Base-by-base conservation (phyloP, 116 monocot genomes). In the Zostera marina region DNA sequence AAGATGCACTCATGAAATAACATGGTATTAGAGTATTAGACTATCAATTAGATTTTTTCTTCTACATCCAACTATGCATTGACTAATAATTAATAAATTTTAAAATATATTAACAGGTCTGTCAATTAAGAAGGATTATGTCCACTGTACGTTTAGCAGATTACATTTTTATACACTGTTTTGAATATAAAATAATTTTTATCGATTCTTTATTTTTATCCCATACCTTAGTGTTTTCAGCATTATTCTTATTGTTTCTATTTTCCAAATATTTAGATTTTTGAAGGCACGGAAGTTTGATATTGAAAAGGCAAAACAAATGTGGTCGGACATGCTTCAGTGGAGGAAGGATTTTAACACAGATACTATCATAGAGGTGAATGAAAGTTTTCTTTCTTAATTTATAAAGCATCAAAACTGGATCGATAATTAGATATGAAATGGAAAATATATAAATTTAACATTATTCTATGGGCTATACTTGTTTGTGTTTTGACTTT, bases 311-410 rank as follows among this genome's bases (percentile, higher is more conserved):
- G 71, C 90, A 57, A 90, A 85, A 63, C 81, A 79, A 39, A 90
- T 90, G 90, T 90, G 90, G 90, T 72, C 72, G 55, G 90, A 90
- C 54, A 90, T 90, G 90, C 81, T 90, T 62, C 81, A 84, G 40
- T 90, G 90, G 90, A 78, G 90, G 65, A 90, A 76, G 70, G 90
- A 90, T 11, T 90, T 73, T 72, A 81, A 74, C 25, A 71, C 64
- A 58, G 90, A 90, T 63, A 74, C 90, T 52, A 79, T 90, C 41
- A 20, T 84, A 41, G 81, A 90, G 85, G 90, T 90, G 8, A 6
- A 7, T 6, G 3, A 16, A 48, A 8, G 15, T 8, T 32, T 56
- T 10, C 23, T 53, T 22, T 53, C 23, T 53, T 11, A 53, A 60
- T n/a, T 7, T 44, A 5, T n/a, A 32, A 32, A 32, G 32, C 32